Evolutionary conservation across 768 basidiomycete species (phyloP).

Genomic region (Suillus cothurnatus): DNA sequence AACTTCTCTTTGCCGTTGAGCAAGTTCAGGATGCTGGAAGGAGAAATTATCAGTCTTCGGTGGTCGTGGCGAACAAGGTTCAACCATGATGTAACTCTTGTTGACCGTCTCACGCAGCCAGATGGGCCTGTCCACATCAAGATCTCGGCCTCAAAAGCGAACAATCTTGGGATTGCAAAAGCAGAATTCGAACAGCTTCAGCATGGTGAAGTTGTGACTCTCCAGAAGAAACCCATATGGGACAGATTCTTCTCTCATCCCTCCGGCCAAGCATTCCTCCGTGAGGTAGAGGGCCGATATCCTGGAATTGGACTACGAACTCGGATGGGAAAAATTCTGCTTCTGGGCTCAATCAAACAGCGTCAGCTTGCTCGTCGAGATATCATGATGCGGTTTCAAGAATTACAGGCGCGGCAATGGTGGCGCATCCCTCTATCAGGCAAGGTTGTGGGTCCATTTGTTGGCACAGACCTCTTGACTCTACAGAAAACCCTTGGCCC

Average conservation of each 20-base stretch:
- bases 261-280: slow-evolving; percentile 48
- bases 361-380: slow-evolving; percentile 44
- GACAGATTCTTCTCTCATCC: slow-evolving; percentile 57
- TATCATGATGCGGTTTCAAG: slow-evolving; percentile 49
- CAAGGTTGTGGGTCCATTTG: slow-evolving; percentile 46
- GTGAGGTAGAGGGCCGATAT: slow-evolving; percentile 40
- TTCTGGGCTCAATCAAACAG: slow-evolving; percentile 48
- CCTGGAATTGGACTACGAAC: slow-evolving; percentile 42
- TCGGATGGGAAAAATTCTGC: slow-evolving; percentile 42
- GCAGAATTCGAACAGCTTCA: slow-evolving; percentile 60
- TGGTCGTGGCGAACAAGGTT: slow-evolving; percentile 35
- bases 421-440: slow-evolving; percentile 51
- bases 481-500: slow-evolving; percentile 53
- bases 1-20: slow-evolving; percentile 42
- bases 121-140: slow-evolving; percentile 40
- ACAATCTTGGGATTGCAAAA: slow-evolving; percentile 58
- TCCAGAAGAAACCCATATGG: slow-evolving; percentile 60
- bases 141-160: slow-evolving; percentile 53
- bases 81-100: slow-evolving; percentile 32
- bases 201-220: slow-evolving; percentile 57
- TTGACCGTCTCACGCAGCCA: slow-evolving; percentile 1
- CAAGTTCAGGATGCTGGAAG: slow-evolving; percentile 41
- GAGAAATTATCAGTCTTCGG: slow-evolving; percentile 50
- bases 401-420: slow-evolving; percentile 44
- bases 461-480: slow-evolving; percentile 45